phyloP scores from a whole-genome alignment of 2,329 filamentous ascomycete species.

The Nannizziopsis arthrosporioides region DNA sequence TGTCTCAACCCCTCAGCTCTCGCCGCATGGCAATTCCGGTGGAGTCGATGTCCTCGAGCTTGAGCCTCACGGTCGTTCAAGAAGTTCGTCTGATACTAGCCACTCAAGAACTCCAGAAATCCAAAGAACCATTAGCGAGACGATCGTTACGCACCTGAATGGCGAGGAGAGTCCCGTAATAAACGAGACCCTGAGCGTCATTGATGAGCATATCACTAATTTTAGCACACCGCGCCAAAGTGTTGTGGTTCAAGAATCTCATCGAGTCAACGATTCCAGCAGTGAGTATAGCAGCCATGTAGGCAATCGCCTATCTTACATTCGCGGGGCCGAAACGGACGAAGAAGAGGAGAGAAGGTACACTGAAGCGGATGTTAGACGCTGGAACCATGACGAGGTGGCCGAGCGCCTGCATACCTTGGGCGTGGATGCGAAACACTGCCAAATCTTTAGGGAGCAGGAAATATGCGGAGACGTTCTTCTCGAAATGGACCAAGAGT shows the following conservation, averaged over 20 bases:
- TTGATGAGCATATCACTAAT: slow-evolving; percentile 92
- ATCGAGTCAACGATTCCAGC: slow-evolving; percentile 60
- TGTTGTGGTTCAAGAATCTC: slow-evolving; percentile 39
- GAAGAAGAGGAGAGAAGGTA: slow-evolving; percentile 67
- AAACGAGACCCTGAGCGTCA: slow-evolving; percentile 89
- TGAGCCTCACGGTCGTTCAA: slow-evolving; percentile 12
- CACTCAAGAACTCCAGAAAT: slow-evolving; percentile 27
- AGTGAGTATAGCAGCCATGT: slow-evolving; percentile 80
- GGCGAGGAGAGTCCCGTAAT: slow-evolving; percentile 64
- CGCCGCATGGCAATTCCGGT: slow-evolving; percentile 27
- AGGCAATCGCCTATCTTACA: slow-evolving; percentile 71
- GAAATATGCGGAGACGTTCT: slow-evolving; percentile 92
- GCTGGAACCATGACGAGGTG: slow-evolving; percentile 71
- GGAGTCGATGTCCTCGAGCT: slow-evolving; percentile 20
- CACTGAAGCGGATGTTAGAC: slow-evolving; percentile 59
- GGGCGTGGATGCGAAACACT: slow-evolving; percentile 80
- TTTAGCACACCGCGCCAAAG: slow-evolving; percentile 53
- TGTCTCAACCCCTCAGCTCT: slow-evolving; percentile 32
- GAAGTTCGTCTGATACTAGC: background rate
- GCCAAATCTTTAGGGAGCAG: slow-evolving; percentile 87
- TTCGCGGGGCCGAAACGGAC: slow-evolving; percentile 78
- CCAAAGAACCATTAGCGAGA: slow-evolving; percentile 36
- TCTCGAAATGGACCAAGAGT: slow-evolving; percentile 87
- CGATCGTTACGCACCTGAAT: slow-evolving; percentile 40
- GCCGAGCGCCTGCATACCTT: slow-evolving; percentile 77